Conservation (phyloP, 805 yeast genomes). For the Kodamaea fukazawae region DNA sequence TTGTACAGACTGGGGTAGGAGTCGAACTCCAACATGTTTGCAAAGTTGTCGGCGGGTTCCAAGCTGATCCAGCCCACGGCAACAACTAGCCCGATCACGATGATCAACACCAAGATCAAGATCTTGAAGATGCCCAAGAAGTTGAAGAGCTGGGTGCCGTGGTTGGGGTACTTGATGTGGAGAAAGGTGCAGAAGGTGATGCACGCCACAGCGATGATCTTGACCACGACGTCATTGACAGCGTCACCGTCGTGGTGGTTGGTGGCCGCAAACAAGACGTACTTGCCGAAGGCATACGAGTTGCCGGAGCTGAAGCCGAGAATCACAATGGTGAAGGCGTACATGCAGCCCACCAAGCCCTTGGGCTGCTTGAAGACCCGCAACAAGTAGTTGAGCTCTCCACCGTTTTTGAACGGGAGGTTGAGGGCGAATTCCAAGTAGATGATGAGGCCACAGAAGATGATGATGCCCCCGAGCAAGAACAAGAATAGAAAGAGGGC, state of each 20-base stretch:
- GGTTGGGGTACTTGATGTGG: conserved; percentile 48
- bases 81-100: conserved; percentile 46
- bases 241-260: conserved; percentile 23
- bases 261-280: conserved; percentile 40
- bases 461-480: conserved; percentile 36
- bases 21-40: conserved; percentile 16
- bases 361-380: conserved; percentile 32
- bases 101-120: conserved; percentile 47
- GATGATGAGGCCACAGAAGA: conserved; percentile 39
- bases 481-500: conserved; percentile 32
- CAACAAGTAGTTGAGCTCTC: conserved; percentile 40
- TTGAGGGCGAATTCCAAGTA: conserved; percentile 41
- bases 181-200: conserved; percentile 46
- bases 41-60: conserved; percentile 21
- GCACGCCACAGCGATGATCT: conserved; percentile 49
- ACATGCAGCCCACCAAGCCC: conserved; percentile 37
- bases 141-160: conserved; percentile 52
- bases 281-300: conserved; percentile 63
- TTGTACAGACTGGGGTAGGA: conserved; percentile 41
- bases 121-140: conserved; percentile 54
- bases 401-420: conserved; percentile 41
- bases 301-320: conserved; percentile 63
- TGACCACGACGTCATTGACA: conserved; percentile 28
- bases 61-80: conserved; percentile 28
- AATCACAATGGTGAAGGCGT: conserved; percentile 53